A percentile compares a stretch with the other conserved stretches of the same genome.
These are phyloP conservation scores for Diaporthe aspalathi DNA, from an alignment of 2,329 filamentous ascomycete genomes.

Conservation along the genomic window DNA sequence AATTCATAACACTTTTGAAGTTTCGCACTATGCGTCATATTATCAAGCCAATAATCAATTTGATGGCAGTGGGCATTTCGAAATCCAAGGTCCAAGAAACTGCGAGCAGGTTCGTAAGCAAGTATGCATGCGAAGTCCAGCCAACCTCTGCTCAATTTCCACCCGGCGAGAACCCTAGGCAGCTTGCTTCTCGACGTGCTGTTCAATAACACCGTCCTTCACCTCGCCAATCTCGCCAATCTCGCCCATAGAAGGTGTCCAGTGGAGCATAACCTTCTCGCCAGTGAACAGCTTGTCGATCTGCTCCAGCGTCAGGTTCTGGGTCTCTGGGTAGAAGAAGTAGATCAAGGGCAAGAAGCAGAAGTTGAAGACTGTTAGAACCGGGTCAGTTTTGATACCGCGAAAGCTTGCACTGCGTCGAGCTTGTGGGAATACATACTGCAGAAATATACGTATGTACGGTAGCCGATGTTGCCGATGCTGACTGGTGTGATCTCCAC, in stretches of 20 bases:
- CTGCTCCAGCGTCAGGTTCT: conserved; percentile 47
- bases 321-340: conserved; percentile 49
- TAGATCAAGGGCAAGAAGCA: conserved; percentile 44
- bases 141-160: not conserved
- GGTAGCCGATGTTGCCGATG: conserved; percentile 39
- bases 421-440: not conserved
- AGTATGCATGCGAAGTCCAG: not conserved
- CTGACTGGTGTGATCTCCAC: conserved; percentile 40
- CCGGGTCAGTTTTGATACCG: not conserved
- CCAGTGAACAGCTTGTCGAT: conserved; percentile 43
- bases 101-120: not conserved
- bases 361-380: conserved; percentile 41
- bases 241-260: conserved; percentile 23
- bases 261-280: conserved; percentile 18
- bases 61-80: not conserved
- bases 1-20: not conserved
- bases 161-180: not conserved
- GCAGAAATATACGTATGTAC: conserved; percentile 36
- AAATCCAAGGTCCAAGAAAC: not conserved
- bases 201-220: not conserved
- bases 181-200: conserved; percentile 17
- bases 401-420: not conserved
- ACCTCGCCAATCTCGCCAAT: not conserved
- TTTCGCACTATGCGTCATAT: not conserved
- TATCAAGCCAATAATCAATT: not conserved